Evolutionary conservation across 2,329 filamentous ascomycete species (phyloP), one percentile per base, ranked within the genome.

Genomic region (Pezicula carpinea): DNA sequence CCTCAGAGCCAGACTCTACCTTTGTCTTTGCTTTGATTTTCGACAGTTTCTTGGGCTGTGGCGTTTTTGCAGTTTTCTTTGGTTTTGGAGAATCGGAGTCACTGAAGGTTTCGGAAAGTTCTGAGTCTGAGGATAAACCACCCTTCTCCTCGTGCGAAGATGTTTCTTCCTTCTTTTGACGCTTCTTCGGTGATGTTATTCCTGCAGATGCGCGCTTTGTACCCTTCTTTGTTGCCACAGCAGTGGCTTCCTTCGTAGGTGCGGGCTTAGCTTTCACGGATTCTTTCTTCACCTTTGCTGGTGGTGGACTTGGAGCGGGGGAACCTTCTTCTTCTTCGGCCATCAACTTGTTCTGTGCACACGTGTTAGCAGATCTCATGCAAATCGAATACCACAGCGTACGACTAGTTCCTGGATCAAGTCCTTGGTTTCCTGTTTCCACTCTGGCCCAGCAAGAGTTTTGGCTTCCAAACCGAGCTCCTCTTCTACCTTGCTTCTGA

Each of bases 381-480:
- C 15, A 23, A 23, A 13, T 29, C 29, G 15, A 15, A 15, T 8
- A 14, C 29, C 51, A 22, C 11, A 17, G 69, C 76, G 52, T 69
- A 83, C 80, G n/a, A 76, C 72, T 40, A 70, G 66, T 15, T 66
- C 64, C 44, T 75, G 75, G 52, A 84, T 80, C n/a, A 82, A 56
- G 1, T 63, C 59, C 57, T 83, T 83, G 61, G 79, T 83, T 53
- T 69, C 74, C 4, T 66, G 61, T 60, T 83, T 83, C 81, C 81
- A 84, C 14, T 73, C 64, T 0, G 53, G 64, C 2, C 59, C 53
- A 13, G 66, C 65, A 42, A 83, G 73, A 51, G 82, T 80, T 0
- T 71, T 75, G 1, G 71, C 63, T 0, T 74, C 69, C 2, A 83
- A 68, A 1, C 60, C 64, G 1, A 78, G 63, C 36, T 73, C 63